Base-by-base conservation (phyloP, 1,284 basidiomycete species). In the Ceratobasidium sp. region DNA sequence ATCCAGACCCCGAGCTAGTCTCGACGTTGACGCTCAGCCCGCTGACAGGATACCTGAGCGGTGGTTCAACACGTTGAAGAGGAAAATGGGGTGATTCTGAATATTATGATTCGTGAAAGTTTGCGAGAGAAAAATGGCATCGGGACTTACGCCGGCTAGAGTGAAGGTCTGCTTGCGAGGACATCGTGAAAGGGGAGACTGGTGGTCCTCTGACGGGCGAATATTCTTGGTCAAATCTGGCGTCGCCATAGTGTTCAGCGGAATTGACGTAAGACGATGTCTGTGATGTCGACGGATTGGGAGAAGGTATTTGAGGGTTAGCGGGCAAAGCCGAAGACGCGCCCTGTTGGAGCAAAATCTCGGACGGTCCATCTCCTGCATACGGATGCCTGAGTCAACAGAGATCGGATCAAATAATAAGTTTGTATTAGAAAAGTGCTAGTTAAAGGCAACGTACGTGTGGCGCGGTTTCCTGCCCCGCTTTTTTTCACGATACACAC, bases 401-500 rank as follows among this genome's bases (percentile, higher is more conserved):
- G 61, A 62, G n/a, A 44, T 62, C 61, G 40, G 61, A 62, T 62
- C 40, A n/a, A 62, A 11, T 25, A n/a, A 5, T 40, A 40, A 43
- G 67, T 5, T 34, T 40, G 54, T 46, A 44, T 71, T 61, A 37
- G 56, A 25, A 46, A 44, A 43, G 44, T 34, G n/a, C 69, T 32
- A 32, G 44, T 19, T 9, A 34, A 43, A 22, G 40, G 17, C 40
- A 49, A 49, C 69, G 19, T 34, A 71, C 69, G 29, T 13, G 40
- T 71, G 54, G 34, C 69, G 37, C 46, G 69, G 69, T 40, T 71
- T 71, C 22, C 69, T 43, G n/a, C 69, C 69, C 22, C 69, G 69
- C 49, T 71, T 71, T 44, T 71, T 71, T 52, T 71, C 69, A 19
- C 69, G 69, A 52, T 71, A 71, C 25, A 71, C 54, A 25, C 69